phyloP scores from a whole-genome alignment of 495 filamentous ascomycete genomes.

The Penicillium samsonianum region DNA sequence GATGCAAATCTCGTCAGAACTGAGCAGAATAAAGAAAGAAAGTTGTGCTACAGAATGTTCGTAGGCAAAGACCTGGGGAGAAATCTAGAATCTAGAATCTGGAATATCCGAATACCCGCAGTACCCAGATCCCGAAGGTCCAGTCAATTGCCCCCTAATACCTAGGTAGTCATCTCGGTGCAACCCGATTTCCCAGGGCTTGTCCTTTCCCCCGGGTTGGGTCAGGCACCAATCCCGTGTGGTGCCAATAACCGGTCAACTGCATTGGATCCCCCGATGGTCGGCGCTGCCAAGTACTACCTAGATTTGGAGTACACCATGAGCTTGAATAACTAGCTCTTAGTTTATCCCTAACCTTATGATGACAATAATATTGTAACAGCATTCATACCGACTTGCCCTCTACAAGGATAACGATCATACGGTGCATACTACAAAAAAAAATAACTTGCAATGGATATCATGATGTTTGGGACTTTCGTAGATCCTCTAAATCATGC shows the following conservation, averaged over 20 bases:
- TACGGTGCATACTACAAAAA: neutral
- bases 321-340: neutral
- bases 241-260: conserved; percentile 15
- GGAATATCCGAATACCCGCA: neutral
- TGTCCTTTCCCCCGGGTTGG: conserved; percentile 1
- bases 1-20: too few species aligned
- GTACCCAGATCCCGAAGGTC: neutral
- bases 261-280: conserved; percentile 18
- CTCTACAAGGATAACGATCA: neutral
- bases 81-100: neutral
- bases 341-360: neutral
- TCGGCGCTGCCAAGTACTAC: conserved; percentile 4
- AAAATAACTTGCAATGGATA: neutral
- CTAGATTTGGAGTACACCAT: neutral
- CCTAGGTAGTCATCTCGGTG: conserved; percentile 3
- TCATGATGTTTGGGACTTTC: neutral
- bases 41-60: neutral
- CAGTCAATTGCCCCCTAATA: neutral
- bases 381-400: neutral
- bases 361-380: neutral
- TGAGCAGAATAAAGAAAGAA: neutral
- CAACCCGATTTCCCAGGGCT: neutral
- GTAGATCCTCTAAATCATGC: neutral
- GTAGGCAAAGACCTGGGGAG: too few species aligned
- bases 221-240: conserved; percentile 12